phyloP scores from a whole-genome alignment of 345 rosid genomes.

The Populus nigra region DNA sequence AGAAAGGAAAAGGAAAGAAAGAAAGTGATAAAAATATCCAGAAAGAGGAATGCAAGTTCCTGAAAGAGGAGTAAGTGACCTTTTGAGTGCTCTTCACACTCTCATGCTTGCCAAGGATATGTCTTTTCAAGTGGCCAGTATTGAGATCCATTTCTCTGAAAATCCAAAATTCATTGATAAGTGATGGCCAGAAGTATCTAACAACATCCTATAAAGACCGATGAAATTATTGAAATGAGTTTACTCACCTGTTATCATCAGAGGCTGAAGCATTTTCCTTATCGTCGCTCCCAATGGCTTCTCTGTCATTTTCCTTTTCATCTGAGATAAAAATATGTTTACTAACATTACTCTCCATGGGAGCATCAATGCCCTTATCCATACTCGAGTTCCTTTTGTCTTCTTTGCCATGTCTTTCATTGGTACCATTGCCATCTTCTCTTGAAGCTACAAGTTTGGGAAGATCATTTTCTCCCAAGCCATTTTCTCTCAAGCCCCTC shows the following conservation, averaged over 20 bases:
- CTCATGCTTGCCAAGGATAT: slow-evolving; percentile 40
- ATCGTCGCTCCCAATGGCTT: slow-evolving; percentile 32
- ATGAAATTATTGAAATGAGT: not conserved
- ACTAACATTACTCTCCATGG: slow-evolving; percentile 22
- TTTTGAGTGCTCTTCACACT: slow-evolving; percentile 32
- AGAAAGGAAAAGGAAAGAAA: not conserved
- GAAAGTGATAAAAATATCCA: not conserved
- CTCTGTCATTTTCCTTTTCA: slow-evolving; percentile 25
- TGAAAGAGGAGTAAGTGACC: slow-evolving; percentile 25
- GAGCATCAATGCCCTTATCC: slow-evolving; percentile 8
- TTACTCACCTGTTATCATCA: slow-evolving; percentile 49
- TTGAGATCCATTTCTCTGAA: slow-evolving; percentile 37
- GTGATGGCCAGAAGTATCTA: not conserved
- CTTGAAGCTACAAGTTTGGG: not conserved
- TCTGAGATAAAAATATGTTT: slow-evolving; percentile 24
- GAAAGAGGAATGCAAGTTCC: not conserved
- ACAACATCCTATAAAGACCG: not conserved
- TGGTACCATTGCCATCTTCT: not conserved
- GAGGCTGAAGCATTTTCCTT: slow-evolving; percentile 56
- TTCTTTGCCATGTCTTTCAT: slow-evolving; percentile 11
- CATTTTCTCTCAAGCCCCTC: not conserved
- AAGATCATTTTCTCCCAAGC: not conserved
- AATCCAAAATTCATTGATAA: slow-evolving; percentile 3
- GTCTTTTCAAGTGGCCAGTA: slow-evolving; percentile 19
- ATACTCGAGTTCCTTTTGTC: slow-evolving; percentile 9